These are phyloP conservation scores for Cytauxzoon felis DNA, from an alignment of 169 alveolate genomes.

Conservation along the genomic window DNA sequence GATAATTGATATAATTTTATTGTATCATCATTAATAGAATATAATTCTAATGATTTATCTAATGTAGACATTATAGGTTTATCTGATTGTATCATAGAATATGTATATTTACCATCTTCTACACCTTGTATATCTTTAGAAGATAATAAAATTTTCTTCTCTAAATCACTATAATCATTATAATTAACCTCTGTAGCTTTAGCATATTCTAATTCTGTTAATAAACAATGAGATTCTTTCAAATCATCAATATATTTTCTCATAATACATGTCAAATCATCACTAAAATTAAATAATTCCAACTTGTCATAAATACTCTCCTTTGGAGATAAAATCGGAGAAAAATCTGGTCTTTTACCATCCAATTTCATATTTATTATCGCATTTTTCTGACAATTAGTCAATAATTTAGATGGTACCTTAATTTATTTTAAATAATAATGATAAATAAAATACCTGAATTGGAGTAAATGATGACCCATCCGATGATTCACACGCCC, in stretches of 20 bases:
- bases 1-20: constrained; percentile 21
- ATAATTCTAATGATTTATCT: background rate
- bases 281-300: constrained; percentile 21
- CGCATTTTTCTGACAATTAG: constrained; percentile 11
- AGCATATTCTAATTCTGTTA: constrained; percentile 26
- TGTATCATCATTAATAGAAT: background rate
- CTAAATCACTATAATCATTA: constrained; percentile 1
- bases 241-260: constrained; percentile 3
- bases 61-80: constrained; percentile 34
- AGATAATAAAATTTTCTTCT: background rate
- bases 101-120: constrained; percentile 8
- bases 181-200: constrained; percentile 1
- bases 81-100: constrained; percentile 16
- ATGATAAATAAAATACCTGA: too few species aligned
- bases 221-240: constrained; percentile 19
- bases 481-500: too few species aligned
- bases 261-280: constrained; percentile 4
- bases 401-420: constrained; percentile 29
- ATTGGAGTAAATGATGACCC: too few species aligned
- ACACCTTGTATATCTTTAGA: background rate
- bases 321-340: too few species aligned
- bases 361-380: constrained; percentile 3
- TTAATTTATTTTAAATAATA: too few species aligned
- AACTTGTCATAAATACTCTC: constrained; percentile 12
- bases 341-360: constrained; percentile 22